phyloP scores from a whole-genome alignment of 2,329 filamentous ascomycete species.

The Exophiala alcalophila region DNA sequence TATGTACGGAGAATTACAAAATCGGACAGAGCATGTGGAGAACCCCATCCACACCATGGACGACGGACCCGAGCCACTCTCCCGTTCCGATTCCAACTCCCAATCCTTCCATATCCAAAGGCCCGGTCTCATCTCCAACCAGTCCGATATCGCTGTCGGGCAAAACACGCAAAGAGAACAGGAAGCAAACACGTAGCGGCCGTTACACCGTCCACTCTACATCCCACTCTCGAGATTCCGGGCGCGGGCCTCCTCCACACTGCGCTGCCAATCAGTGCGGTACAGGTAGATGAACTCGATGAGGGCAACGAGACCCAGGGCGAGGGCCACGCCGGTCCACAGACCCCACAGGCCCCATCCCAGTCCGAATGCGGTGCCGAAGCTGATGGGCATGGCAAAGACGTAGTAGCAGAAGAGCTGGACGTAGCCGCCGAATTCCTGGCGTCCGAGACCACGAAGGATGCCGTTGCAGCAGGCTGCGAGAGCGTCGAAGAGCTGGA shows the following conservation, averaged over 20 bases:
- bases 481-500: conserved; percentile 85
- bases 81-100: too few relatives aligned
- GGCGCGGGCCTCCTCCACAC: conserved; percentile 58
- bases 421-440: conserved; percentile 85
- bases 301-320: conserved; percentile 57
- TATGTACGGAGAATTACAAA: too few relatives aligned
- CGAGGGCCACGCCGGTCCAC: conserved; percentile 76
- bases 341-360: conserved; percentile 75
- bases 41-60: too few relatives aligned
- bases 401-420: conserved; percentile 84
- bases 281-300: conserved; percentile 59
- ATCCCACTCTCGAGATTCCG: conserved; percentile 48
- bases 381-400: conserved; percentile 79
- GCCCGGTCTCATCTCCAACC: too few relatives aligned
- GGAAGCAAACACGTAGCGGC: too few relatives aligned
- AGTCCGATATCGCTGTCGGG: too few relatives aligned
- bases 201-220: too few relatives aligned
- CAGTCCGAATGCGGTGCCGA: conserved; percentile 72
- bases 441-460: conserved; percentile 79
- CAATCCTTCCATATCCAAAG: too few relatives aligned
- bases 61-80: too few relatives aligned
- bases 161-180: too few relatives aligned
- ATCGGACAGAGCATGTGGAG: too few relatives aligned
- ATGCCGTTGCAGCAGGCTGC: conserved; percentile 79
- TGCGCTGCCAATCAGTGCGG: conserved; percentile 55